Evolutionary conservation across 176 grass and related monocot species (phyloP).

Genomic region (Eragrostis nindensis): DNA sequence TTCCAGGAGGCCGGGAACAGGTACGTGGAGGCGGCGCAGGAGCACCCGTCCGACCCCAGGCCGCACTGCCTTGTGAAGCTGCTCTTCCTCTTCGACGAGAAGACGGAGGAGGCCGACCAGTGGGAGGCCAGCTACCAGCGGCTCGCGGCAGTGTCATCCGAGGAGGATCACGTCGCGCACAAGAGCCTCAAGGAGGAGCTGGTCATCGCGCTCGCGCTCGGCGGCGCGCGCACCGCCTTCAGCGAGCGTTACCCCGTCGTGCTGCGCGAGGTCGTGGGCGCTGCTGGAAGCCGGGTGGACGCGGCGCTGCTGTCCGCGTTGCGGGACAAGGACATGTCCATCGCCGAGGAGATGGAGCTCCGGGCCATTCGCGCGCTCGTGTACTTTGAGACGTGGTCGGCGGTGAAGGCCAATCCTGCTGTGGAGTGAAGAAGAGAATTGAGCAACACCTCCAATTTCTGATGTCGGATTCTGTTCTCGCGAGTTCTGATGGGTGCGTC

Average conservation of each 20-base stretch:
- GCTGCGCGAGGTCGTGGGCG: background rate
- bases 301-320: background rate
- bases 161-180: background rate
- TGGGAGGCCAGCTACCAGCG: background rate
- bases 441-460: too few relatives aligned
- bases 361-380: background rate
- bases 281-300: slow-evolving; percentile 17
- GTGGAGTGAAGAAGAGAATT: too few relatives aligned
- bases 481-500: too few relatives aligned
- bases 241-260: background rate
- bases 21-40: background rate
- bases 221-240: background rate
- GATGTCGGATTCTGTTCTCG: too few relatives aligned
- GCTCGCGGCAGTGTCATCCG: background rate
- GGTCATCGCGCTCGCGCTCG: background rate
- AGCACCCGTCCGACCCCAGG: background rate
- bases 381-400: background rate
- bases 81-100: background rate
- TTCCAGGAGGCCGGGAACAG: background rate
- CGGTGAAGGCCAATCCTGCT: too few relatives aligned
- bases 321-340: background rate
- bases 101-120: background rate
- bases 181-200: background rate
- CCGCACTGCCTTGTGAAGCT: background rate
- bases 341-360: background rate